Base-by-base conservation (phyloP, 2,329 filamentous ascomycete genomes). In the Bipolaris cookei region DNA sequence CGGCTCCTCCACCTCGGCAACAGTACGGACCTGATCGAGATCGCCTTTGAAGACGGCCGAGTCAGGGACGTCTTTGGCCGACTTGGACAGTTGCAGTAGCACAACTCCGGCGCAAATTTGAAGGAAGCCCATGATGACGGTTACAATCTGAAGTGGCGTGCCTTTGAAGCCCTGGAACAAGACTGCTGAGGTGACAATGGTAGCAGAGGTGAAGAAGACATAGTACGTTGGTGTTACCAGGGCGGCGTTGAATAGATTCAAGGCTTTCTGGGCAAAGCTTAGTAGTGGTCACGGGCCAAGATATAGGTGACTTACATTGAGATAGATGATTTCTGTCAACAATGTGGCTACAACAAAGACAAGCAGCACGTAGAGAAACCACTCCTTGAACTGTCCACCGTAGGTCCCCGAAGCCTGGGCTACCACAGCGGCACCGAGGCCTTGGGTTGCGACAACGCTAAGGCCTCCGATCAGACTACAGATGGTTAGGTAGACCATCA, bases 211-310 rank as follows among this genome's bases (percentile, higher is more conserved):
- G 76, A 99, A 99, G 81, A 96, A 94, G 64, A 99, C 95, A 76
- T 99, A 99, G 79, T 99, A 99, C 2, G 95, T 99, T 0, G 95
- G 95, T 0, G 95, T 99, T 58, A 99, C 95, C 64, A 99, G 85
- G 6, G 95, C 94, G 35, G 95, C 95, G 71, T 99, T 98, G 83
- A 94, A 98, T 47, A 99, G 79, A 72, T 99, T 98, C 54, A 98
- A 84, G 5, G 95, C 95, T 97, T 99, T 99, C 93, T 98, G 78
- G 39, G 21, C 35, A 53, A 48, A 42, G 21, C 16, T 56, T 50
- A 54, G 25, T 35, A 54, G 41, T 43, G 20, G 49, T 48, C 42
- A 45, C 41, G 56, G 39, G 37, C 46, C 53, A 39, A 41, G 20
- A 18, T 16, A 20, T 3, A 13, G 16, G 5, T 35, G 41, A 85